A percentile compares a stretch with the other conserved stretches of the same genome.
Conservation (phyloP, 257 asterid species). For the Przewalskia tangutica region DNA sequence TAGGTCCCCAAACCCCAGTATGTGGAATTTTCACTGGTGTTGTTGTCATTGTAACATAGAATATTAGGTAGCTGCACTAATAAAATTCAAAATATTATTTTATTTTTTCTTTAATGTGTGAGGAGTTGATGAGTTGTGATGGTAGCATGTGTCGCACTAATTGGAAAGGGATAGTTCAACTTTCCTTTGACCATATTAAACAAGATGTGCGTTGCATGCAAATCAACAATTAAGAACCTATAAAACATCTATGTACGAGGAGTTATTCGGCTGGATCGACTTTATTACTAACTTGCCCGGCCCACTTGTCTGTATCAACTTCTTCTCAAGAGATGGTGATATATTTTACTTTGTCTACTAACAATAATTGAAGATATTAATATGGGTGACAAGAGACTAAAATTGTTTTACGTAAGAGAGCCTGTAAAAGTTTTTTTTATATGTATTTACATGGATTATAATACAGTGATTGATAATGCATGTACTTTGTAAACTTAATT, state of each 20-base stretch:
- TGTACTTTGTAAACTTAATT: too few species aligned
- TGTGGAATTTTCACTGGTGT: too few species aligned
- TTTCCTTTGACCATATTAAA: constrained; percentile 25
- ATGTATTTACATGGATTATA: too few species aligned
- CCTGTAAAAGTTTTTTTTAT: background rate
- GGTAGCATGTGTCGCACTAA: constrained; percentile 3
- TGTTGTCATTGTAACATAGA: background rate
- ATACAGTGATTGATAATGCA: too few species aligned
- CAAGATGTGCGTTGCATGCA: constrained; percentile 15
- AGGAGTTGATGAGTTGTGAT: background rate
- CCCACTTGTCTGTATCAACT: background rate
- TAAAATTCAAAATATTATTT: background rate
- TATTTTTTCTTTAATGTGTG: background rate
- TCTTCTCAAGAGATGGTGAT: background rate
- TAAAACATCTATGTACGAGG: background rate
- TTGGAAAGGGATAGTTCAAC: constrained; percentile 24
- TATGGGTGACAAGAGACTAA: background rate
- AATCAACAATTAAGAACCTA: constrained; percentile 13
- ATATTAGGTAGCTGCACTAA: background rate
- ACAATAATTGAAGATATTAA: background rate
- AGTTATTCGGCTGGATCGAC: background rate
- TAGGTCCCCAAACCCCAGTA: background rate
- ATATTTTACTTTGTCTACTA: background rate
- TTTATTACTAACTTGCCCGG: background rate
- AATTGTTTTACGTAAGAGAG: background rate